Evolutionary conservation across 306 rosid species (phyloP).

Genomic region (Psophocarpus tetragonolobus): DNA sequence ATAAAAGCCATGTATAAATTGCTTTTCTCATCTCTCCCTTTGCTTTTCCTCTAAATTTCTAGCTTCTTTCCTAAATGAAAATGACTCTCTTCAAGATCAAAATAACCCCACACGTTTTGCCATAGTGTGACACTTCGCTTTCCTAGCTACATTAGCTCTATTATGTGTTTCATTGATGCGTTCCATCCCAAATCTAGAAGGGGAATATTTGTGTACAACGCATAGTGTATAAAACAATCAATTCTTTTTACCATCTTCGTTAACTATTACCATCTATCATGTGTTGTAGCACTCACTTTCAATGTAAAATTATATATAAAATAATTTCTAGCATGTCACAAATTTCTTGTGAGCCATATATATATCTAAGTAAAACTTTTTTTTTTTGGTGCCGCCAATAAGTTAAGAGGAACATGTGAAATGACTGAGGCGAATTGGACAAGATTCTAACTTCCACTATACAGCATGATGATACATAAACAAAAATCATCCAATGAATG

Average conservation of each 20-base stretch:
- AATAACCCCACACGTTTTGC: slow-evolving; percentile 45
- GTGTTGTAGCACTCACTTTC: not conserved
- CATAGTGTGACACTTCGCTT: slow-evolving; percentile 39
- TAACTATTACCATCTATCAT: not conserved
- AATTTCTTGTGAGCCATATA: slow-evolving; percentile 23
- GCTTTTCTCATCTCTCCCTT: slow-evolving; percentile 15
- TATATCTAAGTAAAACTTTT: not conserved
- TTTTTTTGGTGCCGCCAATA: slow-evolving; percentile 26
- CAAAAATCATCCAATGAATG: slow-evolving; percentile 42
- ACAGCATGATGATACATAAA: slow-evolving; percentile 53
- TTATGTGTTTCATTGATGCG: slow-evolving; percentile 9
- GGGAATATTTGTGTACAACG: not conserved
- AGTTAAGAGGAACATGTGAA: slow-evolving; percentile 46
- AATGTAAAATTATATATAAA: not conserved
- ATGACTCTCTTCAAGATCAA: slow-evolving; percentile 25
- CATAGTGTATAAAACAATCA: slow-evolving; percentile 28
- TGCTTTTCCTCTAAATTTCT: slow-evolving; percentile 37
- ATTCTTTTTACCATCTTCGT: slow-evolving; percentile 18
- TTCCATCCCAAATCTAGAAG: slow-evolving; percentile 31
- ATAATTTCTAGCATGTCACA: not conserved
- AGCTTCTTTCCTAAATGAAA: slow-evolving; percentile 32
- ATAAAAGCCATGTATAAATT: slow-evolving; percentile 5
- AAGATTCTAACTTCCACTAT: slow-evolving; percentile 48
- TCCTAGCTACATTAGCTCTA: slow-evolving; percentile 32
- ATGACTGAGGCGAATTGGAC: slow-evolving; percentile 56